A percentile compares a stretch with the other conserved stretches of the same genome.
Conservation (phyloP, 495 filamentous ascomycete species). For the Acidiella bohemica region DNA sequence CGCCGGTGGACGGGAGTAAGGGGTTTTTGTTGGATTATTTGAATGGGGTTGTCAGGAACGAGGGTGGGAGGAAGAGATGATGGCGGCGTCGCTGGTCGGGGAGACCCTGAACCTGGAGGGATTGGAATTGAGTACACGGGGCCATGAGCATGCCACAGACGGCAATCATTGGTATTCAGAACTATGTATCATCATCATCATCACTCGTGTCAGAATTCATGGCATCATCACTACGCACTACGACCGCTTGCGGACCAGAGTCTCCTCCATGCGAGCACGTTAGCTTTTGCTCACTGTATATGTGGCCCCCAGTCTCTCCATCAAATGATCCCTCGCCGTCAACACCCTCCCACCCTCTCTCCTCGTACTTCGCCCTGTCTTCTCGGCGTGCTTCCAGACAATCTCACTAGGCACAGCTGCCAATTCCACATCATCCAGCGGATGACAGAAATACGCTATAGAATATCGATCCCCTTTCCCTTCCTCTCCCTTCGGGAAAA, state of each 20-base stretch:
- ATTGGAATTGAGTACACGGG: too few species aligned
- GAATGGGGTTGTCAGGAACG: slow-evolving; percentile 39
- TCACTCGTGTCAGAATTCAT: too few species aligned
- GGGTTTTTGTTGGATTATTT: slow-evolving; percentile 71
- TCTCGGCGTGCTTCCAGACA: slow-evolving; percentile 33
- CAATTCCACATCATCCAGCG: slow-evolving; percentile 54
- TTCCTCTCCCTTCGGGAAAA: slow-evolving; percentile 46
- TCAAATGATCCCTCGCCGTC: slow-evolving; percentile 76
- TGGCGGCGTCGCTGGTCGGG: too few species aligned
- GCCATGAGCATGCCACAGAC: too few species aligned
- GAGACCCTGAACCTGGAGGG: too few species aligned
- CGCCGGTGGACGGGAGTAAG: slow-evolving; percentile 47
- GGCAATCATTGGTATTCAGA: too few species aligned
- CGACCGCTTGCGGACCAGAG: background rate
- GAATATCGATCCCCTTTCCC: slow-evolving; percentile 61
- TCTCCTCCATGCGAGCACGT: background rate
- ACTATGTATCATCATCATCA: background rate
- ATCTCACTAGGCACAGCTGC: slow-evolving; percentile 58
- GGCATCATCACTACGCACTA: slow-evolving; percentile 1
- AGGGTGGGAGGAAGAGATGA: slow-evolving; percentile 10
- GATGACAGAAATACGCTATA: slow-evolving; percentile 88
- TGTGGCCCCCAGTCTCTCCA: slow-evolving; percentile 57
- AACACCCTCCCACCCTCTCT: slow-evolving; percentile 43
- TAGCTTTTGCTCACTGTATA: slow-evolving; percentile 41
- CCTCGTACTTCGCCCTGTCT: slow-evolving; percentile 22